Evolutionary conservation across 1,284 basidiomycete genomes (phyloP).

Genomic region (Cryptococcus maquisensis): DNA sequence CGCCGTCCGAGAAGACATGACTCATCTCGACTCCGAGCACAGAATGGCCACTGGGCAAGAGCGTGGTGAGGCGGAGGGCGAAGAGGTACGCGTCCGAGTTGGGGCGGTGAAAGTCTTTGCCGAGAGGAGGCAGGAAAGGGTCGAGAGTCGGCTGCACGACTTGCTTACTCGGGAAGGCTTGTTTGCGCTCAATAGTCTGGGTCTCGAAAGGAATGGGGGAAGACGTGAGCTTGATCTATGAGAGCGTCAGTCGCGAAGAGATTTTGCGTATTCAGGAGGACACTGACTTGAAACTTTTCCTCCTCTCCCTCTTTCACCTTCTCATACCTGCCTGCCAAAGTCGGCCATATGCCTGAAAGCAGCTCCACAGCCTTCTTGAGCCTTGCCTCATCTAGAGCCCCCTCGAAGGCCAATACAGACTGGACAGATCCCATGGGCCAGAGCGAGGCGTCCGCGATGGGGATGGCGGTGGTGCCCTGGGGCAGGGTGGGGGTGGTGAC

Average conservation of each 20-base stretch:
- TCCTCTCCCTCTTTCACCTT: background rate
- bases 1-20: constrained; percentile 26
- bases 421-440: constrained; percentile 21
- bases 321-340: constrained; percentile 18
- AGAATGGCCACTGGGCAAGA: constrained; percentile 9
- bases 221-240: constrained; percentile 21
- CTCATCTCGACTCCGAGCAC: constrained; percentile 25
- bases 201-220: constrained; percentile 26
- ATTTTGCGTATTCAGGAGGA: background rate
- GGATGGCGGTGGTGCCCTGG: constrained; percentile 6
- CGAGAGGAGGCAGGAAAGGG: constrained; percentile 15
- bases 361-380: constrained; percentile 17
- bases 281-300: constrained; percentile 16
- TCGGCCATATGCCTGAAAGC: constrained; percentile 20
- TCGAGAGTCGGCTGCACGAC: constrained; percentile 20
- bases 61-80: constrained; percentile 18
- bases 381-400: constrained; percentile 15
- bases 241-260: background rate
- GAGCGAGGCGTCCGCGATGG: constrained; percentile 21
- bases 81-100: constrained; percentile 18
- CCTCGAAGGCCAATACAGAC: constrained; percentile 22
- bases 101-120: constrained; percentile 10
- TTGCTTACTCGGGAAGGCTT: background rate
- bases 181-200: constrained; percentile 10
- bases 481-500: constrained; percentile 3